Base-by-base conservation (phyloP, 345 rosid genomes). In the Theobroma cacao region DNA sequence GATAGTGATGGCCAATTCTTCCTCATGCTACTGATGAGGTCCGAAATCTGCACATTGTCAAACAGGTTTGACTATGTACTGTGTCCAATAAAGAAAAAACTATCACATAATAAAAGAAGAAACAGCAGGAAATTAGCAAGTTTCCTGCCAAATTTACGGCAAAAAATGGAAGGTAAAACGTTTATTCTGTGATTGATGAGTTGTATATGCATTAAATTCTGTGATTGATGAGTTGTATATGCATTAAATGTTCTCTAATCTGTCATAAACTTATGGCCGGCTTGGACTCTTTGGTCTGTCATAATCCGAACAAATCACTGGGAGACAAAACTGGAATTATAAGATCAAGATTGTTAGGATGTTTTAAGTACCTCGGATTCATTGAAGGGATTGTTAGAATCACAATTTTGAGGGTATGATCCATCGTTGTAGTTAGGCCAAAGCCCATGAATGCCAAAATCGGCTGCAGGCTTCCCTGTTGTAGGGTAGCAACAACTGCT, bases 381-480 rank as follows among this genome's bases (percentile, higher is more conserved):
- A 20, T 93, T 85, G 38, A 87, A 91, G 30, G 47, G 26, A 62
- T 77, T 84, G 15, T 84, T 85, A 31, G 90, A 88, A 73, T 94
- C 87, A 41, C 97, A 94, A 68, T 83, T 88, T 15, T 88, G 77
- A 0, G 97, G 96, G 77, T 82, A 94, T 2, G 88, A 64, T n/a
- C 98, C 98, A 71, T 87, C 87, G 0, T 85, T 88, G 84, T 90
- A 87, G 69, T 92, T 89, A 36, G 98, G 97, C 98, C 98, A 94
- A n/a, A 94, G 91, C 24, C 98, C 98, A 45, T 92, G 98, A 70
- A 92, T 90, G 63, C 97, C 90, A 60, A 94, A 94, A 87, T 92
- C 94, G 3, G 97, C 87, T 0, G 77, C 87, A 0, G 98, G 98
- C 78, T 92, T 94, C 67, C 98, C 98, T 0, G 91, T 79, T 52